Percentiles rank a stretch among this genome's conserved stretches.
phyloP scores from a whole-genome alignment of 2,329 filamentous ascomycete genomes.

The Ophiosphaerella herpotricha region DNA sequence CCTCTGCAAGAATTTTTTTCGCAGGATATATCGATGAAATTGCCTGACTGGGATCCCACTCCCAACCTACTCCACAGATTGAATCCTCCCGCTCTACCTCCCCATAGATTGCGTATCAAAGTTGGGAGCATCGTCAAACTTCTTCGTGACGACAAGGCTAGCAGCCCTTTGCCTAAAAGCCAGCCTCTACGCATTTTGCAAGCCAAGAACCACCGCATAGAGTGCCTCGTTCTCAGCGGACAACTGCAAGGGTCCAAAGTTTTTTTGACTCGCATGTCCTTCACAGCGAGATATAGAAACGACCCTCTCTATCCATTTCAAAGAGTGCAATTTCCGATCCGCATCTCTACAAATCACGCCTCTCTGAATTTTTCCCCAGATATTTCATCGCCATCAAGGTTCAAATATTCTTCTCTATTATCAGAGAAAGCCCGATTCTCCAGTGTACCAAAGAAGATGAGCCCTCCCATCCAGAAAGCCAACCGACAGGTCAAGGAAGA shows the following conservation, averaged over 20 bases:
- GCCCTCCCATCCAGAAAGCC: neutral
- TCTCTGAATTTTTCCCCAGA: constrained; percentile 1
- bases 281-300: constrained; percentile 36
- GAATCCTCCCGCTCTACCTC: constrained; percentile 38
- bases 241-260: constrained; percentile 40
- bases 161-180: constrained; percentile 38
- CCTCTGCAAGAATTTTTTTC: constrained; percentile 40
- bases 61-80: constrained; percentile 36
- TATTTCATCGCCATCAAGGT: constrained; percentile 14
- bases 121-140: constrained; percentile 37
- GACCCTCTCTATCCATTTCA: constrained; percentile 30
- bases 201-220: constrained; percentile 33
- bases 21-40: constrained; percentile 28
- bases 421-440: constrained; percentile 9
- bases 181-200: constrained; percentile 38
- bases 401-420: constrained; percentile 26
- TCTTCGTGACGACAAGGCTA: constrained; percentile 33
- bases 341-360: constrained; percentile 27
- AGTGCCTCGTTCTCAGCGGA: constrained; percentile 41
- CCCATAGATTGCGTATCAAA: constrained; percentile 42
- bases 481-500: constrained; percentile 11
- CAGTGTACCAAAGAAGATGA: constrained; percentile 10
- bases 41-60: constrained; percentile 30
- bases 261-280: constrained; percentile 33
- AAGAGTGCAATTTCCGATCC: constrained; percentile 40